Evolutionary conservation across 2,329 filamentous ascomycete genomes (phyloP).

Genomic region (Karstenula rhodostoma): DNA sequence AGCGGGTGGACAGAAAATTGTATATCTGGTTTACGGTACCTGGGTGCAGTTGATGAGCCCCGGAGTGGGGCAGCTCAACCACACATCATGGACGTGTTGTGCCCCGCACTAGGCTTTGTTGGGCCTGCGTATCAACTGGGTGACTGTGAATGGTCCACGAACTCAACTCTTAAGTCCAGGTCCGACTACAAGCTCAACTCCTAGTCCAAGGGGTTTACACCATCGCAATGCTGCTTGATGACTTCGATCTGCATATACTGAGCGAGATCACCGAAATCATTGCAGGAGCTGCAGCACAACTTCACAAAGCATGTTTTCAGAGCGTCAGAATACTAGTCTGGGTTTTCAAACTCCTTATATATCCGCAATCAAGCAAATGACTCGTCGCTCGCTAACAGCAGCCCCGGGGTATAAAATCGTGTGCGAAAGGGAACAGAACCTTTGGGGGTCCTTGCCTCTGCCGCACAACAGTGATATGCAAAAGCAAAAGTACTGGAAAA

Average conservation of each 20-base stretch:
- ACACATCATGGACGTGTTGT: conserved; percentile 26
- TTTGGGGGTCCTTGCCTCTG: background rate
- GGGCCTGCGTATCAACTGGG: background rate
- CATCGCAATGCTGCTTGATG: too few species aligned
- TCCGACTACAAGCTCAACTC: too few species aligned
- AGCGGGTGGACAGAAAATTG: background rate
- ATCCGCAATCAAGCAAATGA: conserved; percentile 6
- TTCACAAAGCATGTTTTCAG: background rate
- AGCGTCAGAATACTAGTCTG: background rate
- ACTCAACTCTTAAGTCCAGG: too few species aligned
- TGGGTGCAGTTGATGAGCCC: conserved; percentile 2
- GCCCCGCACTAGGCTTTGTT: conserved; percentile 29
- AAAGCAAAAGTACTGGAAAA: background rate
- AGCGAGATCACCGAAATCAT: background rate
- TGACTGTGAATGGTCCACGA: background rate
- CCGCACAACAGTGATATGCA: conserved; percentile 8
- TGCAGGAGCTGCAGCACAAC: background rate
- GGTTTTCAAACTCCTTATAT: conserved; percentile 14
- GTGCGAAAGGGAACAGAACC: background rate
- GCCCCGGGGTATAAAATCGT: conserved; percentile 11
- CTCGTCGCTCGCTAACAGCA: conserved; percentile 10
- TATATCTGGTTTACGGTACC: background rate
- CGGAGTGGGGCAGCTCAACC: conserved; percentile 15
- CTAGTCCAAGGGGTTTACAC: background rate
- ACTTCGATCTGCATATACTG: background rate